Conservation (phyloP, 371 early-diverging fungal species). For the Catenaria anguillulae region DNA sequence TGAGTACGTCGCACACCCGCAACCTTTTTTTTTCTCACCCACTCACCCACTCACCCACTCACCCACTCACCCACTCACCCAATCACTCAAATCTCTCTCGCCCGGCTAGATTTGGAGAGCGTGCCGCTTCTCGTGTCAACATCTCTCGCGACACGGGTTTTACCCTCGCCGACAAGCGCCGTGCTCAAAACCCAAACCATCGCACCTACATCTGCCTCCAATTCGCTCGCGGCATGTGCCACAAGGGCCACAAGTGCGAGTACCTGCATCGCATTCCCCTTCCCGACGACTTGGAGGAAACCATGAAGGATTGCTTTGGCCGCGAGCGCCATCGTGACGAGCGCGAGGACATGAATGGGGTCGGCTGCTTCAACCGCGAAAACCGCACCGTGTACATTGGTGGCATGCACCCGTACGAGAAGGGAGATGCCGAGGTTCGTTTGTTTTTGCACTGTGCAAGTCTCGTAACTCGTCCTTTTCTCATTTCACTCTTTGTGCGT, state of each 20-base stretch:
- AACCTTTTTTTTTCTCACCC: too few relatives aligned
- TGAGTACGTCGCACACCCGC: conserved; percentile 1
- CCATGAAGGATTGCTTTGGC: conserved; percentile 66
- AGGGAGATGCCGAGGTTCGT: conserved; percentile 10
- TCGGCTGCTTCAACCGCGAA: conserved; percentile 62
- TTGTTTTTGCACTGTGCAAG: background rate
- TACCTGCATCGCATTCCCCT: conserved; percentile 64
- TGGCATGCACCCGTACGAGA: conserved; percentile 37
- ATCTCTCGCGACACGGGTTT: conserved; percentile 52
- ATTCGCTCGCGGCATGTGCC: conserved; percentile 74
- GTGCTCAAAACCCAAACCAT: conserved; percentile 12
- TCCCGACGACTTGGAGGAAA: conserved; percentile 43
- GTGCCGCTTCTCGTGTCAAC: conserved; percentile 49
- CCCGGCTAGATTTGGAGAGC: conserved; percentile 19
- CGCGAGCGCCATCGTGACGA: conserved; percentile 55
- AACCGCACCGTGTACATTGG: conserved; percentile 67
- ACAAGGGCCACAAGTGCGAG: conserved; percentile 43
- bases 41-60: too few relatives aligned
- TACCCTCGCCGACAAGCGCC: conserved; percentile 48
- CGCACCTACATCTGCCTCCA: conserved; percentile 55
- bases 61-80: too few relatives aligned
- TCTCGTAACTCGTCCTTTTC: too few relatives aligned
- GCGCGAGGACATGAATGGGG: conserved; percentile 75
- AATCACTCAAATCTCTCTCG: too few relatives aligned
- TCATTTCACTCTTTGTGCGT: too few relatives aligned